Percentiles rank a stretch among this genome's conserved stretches.
These are phyloP conservation scores for Mycena venus DNA, from an alignment of 768 basidiomycete species.

Conservation along the genomic window DNA sequence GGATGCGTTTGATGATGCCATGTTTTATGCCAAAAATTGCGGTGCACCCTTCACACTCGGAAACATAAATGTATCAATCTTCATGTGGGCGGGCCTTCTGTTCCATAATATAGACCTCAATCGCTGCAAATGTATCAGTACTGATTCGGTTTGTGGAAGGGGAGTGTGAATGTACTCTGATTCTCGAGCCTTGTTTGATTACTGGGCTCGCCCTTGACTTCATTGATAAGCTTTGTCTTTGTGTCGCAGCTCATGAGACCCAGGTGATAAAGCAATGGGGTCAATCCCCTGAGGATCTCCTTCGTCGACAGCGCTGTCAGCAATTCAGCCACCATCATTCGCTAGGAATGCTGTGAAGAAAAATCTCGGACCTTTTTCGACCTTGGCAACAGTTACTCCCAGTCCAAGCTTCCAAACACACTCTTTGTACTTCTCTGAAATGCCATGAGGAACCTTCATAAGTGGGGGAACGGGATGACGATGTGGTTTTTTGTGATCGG, in stretches of 20 bases:
- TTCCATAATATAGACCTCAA: background rate
- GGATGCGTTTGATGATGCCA: no score
- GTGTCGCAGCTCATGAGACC: constrained; percentile 11
- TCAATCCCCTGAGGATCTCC: constrained; percentile 17
- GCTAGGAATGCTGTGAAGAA: background rate
- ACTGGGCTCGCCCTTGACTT: constrained; percentile 11
- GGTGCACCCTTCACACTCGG: no score
- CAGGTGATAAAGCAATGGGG: constrained; percentile 12
- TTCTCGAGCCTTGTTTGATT: constrained; percentile 16
- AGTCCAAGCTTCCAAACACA: constrained; percentile 10
- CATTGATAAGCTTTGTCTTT: constrained; percentile 14
- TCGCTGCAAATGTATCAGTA: no score
- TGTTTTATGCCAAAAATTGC: no score
- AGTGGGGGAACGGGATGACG: constrained; percentile 3
- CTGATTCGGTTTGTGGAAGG: background rate
- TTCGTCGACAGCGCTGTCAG: constrained; percentile 11
- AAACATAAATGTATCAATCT: no score
- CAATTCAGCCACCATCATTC: background rate
- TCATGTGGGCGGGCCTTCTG: background rate
- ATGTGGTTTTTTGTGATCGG: background rate
- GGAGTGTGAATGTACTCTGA: background rate
- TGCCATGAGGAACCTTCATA: background rate
- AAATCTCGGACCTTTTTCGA: constrained; percentile 12
- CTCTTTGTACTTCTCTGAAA: constrained; percentile 3
- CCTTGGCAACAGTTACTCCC: constrained; percentile 18